phyloP scores from a whole-genome alignment of 495 filamentous ascomycete species.

The Podospora pseudoanserina region DNA sequence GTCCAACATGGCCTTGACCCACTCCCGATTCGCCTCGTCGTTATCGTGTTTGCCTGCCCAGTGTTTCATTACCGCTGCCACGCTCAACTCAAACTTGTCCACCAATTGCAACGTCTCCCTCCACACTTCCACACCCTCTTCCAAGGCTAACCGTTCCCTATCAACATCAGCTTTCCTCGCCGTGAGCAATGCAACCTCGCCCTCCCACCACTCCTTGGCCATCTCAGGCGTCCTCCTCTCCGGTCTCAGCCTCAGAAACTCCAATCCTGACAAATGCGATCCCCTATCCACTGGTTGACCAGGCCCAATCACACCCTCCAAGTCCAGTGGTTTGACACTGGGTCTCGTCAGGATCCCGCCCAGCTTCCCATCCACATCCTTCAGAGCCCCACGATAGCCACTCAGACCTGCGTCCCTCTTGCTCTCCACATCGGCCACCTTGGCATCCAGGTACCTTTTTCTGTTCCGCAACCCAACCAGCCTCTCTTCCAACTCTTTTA shows the following conservation, averaged over 20 bases:
- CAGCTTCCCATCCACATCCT: conserved; percentile 76
- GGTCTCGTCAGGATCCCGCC: conserved; percentile 68
- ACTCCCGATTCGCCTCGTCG: conserved; percentile 25
- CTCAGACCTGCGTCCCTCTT: conserved; percentile 49
- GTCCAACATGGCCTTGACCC: conserved; percentile 26
- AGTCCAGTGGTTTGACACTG: conserved; percentile 43
- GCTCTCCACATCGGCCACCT: conserved; percentile 63
- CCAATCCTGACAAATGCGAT: conserved; percentile 32
- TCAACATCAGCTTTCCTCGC: conserved; percentile 58
- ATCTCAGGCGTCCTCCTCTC: conserved; percentile 72
- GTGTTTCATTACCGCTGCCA: conserved; percentile 53
- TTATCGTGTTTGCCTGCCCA: conserved; percentile 19
- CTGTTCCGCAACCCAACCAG: conserved; percentile 64
- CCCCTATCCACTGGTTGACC: conserved; percentile 5
- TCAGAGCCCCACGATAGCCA: conserved; percentile 48
- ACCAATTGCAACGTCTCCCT: conserved; percentile 62
- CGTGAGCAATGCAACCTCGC: conserved; percentile 57
- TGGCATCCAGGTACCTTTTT: conserved; percentile 56
- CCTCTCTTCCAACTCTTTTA: conserved; percentile 55
- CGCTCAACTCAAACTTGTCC: conserved; percentile 60
- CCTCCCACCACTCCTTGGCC: conserved; percentile 71
- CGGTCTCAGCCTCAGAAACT: conserved; percentile 56
- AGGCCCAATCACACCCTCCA: conserved; percentile 32
- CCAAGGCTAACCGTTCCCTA: conserved; percentile 69
- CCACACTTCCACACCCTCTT: conserved; percentile 82